Evolutionary conservation across 768 basidiomycete species (phyloP).

Genomic region (Lactarius evosmus): DNA sequence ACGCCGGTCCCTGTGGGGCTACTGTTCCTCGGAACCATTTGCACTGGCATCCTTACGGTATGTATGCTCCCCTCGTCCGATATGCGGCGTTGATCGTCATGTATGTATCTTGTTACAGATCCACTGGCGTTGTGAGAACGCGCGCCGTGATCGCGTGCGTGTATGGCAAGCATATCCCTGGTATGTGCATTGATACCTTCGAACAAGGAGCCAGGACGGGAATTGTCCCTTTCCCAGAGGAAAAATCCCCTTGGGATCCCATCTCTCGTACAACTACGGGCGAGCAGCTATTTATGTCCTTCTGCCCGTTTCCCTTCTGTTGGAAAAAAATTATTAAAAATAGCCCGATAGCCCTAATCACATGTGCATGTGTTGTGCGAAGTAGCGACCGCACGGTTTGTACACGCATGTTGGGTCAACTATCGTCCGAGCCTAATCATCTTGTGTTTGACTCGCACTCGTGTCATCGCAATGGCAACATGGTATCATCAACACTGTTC

Average conservation of each 20-base stretch:
- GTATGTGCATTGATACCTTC: conserved; percentile 55
- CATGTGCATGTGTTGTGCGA: background rate
- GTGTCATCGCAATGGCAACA: background rate
- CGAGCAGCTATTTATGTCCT: background rate
- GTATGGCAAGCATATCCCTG: conserved; percentile 49
- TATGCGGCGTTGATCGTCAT: background rate
- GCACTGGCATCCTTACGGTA: conserved; percentile 51
- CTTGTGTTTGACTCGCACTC: background rate
- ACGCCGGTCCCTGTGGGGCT: conserved; percentile 48
- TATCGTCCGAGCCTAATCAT: background rate
- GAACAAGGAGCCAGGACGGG: conserved; percentile 65
- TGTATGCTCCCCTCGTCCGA: conserved; percentile 21
- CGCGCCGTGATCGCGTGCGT: conserved; percentile 47
- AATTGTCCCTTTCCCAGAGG: background rate
- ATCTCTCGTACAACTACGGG: background rate
- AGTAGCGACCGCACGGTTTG: background rate
- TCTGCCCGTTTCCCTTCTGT: background rate
- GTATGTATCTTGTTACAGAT: conserved; percentile 40
- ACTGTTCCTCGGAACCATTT: conserved; percentile 53
- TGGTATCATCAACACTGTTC: background rate
- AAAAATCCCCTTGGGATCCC: background rate
- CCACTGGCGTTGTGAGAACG: conserved; percentile 63
- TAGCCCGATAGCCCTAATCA: background rate
- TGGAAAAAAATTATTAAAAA: background rate
- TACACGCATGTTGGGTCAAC: background rate